phyloP scores from a whole-genome alignment of 169 alveolate species.

The Theileria orientalis region DNA sequence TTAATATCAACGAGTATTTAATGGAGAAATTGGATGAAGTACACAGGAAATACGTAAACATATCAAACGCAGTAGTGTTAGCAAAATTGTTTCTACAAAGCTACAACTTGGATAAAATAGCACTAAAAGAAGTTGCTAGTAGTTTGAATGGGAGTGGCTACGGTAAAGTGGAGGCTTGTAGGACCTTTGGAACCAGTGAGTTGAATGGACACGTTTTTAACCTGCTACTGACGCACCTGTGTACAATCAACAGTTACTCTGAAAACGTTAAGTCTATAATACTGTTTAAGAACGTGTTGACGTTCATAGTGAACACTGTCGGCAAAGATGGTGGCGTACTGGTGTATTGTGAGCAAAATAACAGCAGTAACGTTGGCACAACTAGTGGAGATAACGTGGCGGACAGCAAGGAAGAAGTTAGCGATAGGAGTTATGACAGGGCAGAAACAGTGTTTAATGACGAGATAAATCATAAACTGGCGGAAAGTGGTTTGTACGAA shows the following conservation, averaged over 20 bases:
- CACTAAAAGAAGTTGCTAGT: too few relatives aligned
- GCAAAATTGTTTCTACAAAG: not conserved
- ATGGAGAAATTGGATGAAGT: not conserved
- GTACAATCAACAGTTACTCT: constrained; percentile 9
- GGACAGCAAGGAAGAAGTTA: not conserved
- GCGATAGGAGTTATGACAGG: not conserved
- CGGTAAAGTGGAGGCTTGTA: too few relatives aligned
- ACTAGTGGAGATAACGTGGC: not conserved
- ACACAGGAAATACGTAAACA: not conserved
- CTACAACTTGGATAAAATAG: not conserved
- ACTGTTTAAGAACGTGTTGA: not conserved
- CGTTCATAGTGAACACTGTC: not conserved
- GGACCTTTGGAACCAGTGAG: not conserved
- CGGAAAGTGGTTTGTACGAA: too few relatives aligned
- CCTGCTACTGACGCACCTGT: not conserved
- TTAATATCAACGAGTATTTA: not conserved
- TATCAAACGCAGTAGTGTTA: not conserved
- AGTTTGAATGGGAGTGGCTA: not conserved
- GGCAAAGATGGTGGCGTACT: not conserved
- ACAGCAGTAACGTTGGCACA: too few relatives aligned
- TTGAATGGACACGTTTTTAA: not conserved
- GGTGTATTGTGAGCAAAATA: too few relatives aligned
- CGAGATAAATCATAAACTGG: too few relatives aligned
- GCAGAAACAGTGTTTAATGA: too few relatives aligned
- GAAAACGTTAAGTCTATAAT: not conserved